Evolutionary conservation across 805 yeast genomes (phyloP).

Genomic region (Middelhovenomyces tepae): DNA sequence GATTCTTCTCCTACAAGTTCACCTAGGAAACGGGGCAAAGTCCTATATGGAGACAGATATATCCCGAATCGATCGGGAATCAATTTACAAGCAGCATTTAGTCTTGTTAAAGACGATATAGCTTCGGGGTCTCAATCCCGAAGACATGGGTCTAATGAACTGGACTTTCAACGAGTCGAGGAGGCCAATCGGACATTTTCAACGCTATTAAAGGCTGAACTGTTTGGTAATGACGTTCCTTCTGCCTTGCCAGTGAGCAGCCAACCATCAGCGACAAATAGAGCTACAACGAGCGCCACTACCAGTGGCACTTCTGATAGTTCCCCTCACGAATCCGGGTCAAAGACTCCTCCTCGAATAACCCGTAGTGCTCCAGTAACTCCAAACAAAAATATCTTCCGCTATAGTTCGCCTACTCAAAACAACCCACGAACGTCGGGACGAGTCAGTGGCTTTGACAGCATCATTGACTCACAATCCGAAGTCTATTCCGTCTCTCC

Average conservation of each 20-base stretch:
- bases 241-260: constrained; percentile 19
- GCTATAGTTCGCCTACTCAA: constrained; percentile 13
- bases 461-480: constrained; percentile 46
- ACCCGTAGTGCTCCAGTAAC: constrained; percentile 17
- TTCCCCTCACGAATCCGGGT: no score
- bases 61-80: constrained; percentile 84
- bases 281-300: neutral
- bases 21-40: constrained; percentile 22
- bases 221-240: constrained; percentile 83
- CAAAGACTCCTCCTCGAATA: constrained; percentile 7
- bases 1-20: constrained; percentile 7
- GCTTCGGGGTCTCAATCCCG: constrained; percentile 17
- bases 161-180: constrained; percentile 59
- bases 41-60: constrained; percentile 70
- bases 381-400: constrained; percentile 43
- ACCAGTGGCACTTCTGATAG: neutral
- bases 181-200: constrained; percentile 86
- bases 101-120: constrained; percentile 38
- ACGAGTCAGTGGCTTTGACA: neutral
- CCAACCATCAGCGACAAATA: neutral
- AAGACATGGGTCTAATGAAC: constrained; percentile 35
- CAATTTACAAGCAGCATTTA: constrained; percentile 79
- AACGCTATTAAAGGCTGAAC: constrained; percentile 75
- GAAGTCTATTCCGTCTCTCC: constrained; percentile 78
- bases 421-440: neutral